Conservation (phyloP, 345 rosid genomes). For the Litchi chinensis region DNA sequence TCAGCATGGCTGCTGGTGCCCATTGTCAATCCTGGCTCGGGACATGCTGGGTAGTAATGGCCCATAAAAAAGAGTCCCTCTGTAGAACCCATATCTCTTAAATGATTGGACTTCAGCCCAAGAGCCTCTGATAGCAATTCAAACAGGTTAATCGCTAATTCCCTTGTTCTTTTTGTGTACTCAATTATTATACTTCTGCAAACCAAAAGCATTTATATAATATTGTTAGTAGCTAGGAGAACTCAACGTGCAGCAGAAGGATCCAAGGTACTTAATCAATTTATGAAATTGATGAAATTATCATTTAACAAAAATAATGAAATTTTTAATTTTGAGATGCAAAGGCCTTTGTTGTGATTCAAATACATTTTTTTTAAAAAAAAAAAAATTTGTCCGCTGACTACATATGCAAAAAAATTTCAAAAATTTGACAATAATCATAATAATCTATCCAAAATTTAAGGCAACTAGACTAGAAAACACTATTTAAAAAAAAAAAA, state of each 20-base stretch:
- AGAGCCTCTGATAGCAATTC: constrained; percentile 46
- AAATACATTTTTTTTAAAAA: no score
- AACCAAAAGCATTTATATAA: neutral
- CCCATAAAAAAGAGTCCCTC: constrained; percentile 24
- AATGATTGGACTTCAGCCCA: constrained; percentile 23
- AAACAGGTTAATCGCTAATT: constrained; percentile 17
- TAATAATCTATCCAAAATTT: no score
- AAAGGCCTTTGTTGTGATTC: no score
- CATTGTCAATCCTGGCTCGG: constrained; percentile 38
- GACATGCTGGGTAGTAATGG: constrained; percentile 53
- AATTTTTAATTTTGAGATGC: no score
- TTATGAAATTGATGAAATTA: no score
- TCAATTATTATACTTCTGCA: constrained; percentile 35
- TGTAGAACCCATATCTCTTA: constrained; percentile 28
- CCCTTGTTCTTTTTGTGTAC: constrained; percentile 23
- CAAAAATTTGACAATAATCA: no score
- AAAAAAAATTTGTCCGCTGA: no score
- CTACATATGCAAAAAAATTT: no score
- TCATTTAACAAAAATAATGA: no score
- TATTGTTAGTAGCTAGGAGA: neutral
- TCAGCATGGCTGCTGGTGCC: constrained; percentile 40
- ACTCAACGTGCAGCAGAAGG: neutral
- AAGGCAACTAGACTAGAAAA: no score
- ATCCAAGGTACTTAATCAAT: neutral
- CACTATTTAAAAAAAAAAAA: no score